phyloP scores from a whole-genome alignment of 768 basidiomycete genomes.

The Inosperma sp. region DNA sequence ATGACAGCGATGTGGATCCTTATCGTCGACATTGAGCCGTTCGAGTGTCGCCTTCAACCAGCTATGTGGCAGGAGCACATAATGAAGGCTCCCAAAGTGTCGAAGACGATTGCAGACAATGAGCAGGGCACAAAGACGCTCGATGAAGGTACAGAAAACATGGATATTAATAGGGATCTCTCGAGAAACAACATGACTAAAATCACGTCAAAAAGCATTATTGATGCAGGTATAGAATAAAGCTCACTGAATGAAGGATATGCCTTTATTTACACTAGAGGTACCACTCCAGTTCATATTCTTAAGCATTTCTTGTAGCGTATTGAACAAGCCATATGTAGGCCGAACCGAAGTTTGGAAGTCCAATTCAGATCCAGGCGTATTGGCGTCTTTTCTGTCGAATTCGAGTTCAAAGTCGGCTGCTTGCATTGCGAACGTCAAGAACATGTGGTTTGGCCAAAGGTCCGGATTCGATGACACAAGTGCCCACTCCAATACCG shows the following conservation, averaged over 20 bases:
- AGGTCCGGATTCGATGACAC: slow-evolving; percentile 34
- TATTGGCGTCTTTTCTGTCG: slow-evolving; percentile 29
- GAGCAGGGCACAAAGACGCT: slow-evolving; percentile 41
- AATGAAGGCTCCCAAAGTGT: slow-evolving; percentile 31
- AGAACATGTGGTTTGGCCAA: no score
- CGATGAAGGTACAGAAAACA: slow-evolving; percentile 49
- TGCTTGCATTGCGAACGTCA: slow-evolving; percentile 39
- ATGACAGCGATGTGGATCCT: slow-evolving; percentile 1
- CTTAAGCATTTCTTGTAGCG: slow-evolving; percentile 21
- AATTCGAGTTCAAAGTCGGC: slow-evolving; percentile 36
- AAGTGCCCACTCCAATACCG: slow-evolving; percentile 44
- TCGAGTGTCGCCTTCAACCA: slow-evolving; percentile 38
- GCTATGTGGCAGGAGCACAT: slow-evolving; percentile 47
- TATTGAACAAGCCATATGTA: slow-evolving; percentile 13
- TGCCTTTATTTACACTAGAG: slow-evolving; percentile 31
- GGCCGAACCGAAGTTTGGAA: slow-evolving; percentile 13
- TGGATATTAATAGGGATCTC: slow-evolving; percentile 40
- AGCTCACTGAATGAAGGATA: slow-evolving; percentile 40
- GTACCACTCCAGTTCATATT: slow-evolving; percentile 25
- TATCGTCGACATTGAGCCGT: slow-evolving; percentile 10
- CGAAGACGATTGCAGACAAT: slow-evolving; percentile 33
- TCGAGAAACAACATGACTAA: slow-evolving; percentile 43
- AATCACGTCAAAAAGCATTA: no score
- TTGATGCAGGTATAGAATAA: not conserved
- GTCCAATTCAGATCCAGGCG: slow-evolving; percentile 13